Evolutionary conservation across 2,329 filamentous ascomycete genomes (phyloP).

Genomic region (Beauveria scarabaeidicola): DNA sequence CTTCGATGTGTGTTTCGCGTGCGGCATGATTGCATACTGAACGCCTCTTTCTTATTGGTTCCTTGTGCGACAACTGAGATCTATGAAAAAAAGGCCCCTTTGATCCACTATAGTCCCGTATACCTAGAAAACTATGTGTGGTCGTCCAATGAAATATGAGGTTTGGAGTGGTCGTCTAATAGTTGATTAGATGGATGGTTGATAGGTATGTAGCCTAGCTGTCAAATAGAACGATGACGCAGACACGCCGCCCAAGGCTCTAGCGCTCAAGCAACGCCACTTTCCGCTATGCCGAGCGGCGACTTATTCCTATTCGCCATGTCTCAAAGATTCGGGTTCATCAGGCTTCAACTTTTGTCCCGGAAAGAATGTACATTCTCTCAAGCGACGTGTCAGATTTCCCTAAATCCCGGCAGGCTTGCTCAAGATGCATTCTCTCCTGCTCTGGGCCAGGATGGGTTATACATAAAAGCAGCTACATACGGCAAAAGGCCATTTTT

Average conservation of each 20-base stretch:
- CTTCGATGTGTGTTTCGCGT: not conserved
- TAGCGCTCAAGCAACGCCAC: not conserved
- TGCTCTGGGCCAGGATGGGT: too few species aligned
- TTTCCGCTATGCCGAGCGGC: not conserved
- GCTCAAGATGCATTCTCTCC: too few species aligned
- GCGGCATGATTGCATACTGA: not conserved
- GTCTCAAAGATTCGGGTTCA: too few species aligned
- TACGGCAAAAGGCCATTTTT: too few species aligned
- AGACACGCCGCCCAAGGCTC: not conserved
- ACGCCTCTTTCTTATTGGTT: not conserved
- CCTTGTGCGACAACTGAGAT: not conserved
- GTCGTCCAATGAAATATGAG: not conserved
- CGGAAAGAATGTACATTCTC: too few species aligned
- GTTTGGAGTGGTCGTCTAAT: too few species aligned
- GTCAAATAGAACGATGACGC: not conserved
- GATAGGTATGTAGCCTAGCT: not conserved
- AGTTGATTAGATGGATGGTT: too few species aligned
- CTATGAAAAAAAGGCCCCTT: not conserved
- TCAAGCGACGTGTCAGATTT: too few species aligned
- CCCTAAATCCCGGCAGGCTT: too few species aligned
- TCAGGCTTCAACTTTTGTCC: too few species aligned
- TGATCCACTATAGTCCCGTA: constrained; percentile 1
- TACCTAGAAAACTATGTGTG: not conserved
- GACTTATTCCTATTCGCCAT: not conserved
- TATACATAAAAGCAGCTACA: too few species aligned